These are phyloP conservation scores for Coniochaeta sp. DNA, from an alignment of 2,329 filamentous ascomycete genomes.

Conservation along the genomic window DNA sequence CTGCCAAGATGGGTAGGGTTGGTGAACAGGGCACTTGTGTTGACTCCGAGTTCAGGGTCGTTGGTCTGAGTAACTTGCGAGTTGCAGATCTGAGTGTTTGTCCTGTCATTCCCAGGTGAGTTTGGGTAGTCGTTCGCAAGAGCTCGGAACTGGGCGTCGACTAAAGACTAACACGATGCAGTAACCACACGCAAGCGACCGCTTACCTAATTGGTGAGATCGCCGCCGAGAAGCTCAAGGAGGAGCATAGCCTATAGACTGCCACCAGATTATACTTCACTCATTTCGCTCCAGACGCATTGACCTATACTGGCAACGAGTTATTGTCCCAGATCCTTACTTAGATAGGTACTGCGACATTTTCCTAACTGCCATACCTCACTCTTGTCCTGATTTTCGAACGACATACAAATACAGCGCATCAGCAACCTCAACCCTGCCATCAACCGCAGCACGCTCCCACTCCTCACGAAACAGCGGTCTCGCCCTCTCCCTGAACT, in stretches of 20 bases:
- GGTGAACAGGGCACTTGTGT: neutral
- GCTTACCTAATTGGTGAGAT: neutral
- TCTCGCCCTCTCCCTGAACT: conserved; percentile 16
- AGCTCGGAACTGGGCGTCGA: no score
- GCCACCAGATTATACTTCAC: no score
- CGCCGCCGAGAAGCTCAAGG: neutral
- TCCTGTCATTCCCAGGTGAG: neutral
- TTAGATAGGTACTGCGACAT: no score
- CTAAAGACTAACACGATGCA: neutral
- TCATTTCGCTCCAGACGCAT: no score
- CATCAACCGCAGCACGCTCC: conserved; percentile 20
- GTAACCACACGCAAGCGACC: neutral
- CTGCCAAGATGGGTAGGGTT: neutral
- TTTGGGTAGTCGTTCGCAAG: no score
- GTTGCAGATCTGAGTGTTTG: neutral
- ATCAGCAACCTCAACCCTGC: conserved; percentile 20
- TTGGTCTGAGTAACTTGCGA: neutral
- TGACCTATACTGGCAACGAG: no score
- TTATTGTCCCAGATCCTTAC: no score
- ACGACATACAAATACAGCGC: conserved; percentile 20
- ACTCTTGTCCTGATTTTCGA: no score
- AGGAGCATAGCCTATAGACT: no score
- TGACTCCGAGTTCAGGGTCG: neutral
- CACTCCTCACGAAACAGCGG: conserved; percentile 23
- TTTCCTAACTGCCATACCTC: no score